Evolutionary conservation across 495 filamentous ascomycete species (phyloP).

Genomic region (Xylaria bambusicola): DNA sequence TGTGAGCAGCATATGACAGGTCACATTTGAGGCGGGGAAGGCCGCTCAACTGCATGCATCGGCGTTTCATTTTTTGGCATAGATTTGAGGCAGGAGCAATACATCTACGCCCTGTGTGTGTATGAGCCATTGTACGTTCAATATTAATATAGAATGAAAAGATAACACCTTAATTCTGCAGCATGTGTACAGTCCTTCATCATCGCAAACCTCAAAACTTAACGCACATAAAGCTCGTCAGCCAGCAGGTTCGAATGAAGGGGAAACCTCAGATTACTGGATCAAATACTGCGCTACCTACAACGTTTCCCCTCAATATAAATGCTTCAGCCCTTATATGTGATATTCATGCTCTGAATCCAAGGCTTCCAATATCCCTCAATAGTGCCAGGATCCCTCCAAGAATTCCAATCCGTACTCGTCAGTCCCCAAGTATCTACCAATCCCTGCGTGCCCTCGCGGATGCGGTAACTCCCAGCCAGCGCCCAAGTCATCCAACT

Average conservation of each 20-base stretch:
- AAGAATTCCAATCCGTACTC: constrained; percentile 42
- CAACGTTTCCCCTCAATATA: too few relatives aligned
- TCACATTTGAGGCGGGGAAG: constrained; percentile 6
- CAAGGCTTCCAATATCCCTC: constrained; percentile 43
- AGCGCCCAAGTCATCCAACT: constrained; percentile 61
- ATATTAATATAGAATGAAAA: too few relatives aligned
- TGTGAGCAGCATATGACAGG: constrained; percentile 5
- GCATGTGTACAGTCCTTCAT: too few relatives aligned
- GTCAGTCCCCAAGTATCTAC: constrained; percentile 53
- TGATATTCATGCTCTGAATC: constrained; percentile 36
- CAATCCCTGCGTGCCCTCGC: constrained; percentile 45
- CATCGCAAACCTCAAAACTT: too few relatives aligned
- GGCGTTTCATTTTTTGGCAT: constrained; percentile 26
- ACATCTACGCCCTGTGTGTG: neutral
- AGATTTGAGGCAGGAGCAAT: constrained; percentile 8
- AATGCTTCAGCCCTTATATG: constrained; percentile 10
- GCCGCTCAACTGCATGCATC: constrained; percentile 27
- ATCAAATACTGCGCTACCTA: neutral
- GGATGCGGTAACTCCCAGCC: constrained; percentile 58
- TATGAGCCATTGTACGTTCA: constrained; percentile 1
- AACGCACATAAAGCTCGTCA: too few relatives aligned
- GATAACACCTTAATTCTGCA: too few relatives aligned
- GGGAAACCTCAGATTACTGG: too few relatives aligned
- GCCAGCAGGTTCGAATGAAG: too few relatives aligned
- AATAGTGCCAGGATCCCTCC: constrained; percentile 37